Evolutionary conservation across 2,329 filamentous ascomycete genomes (phyloP), one percentile per base, ranked within the genome.

Genomic region (Phoma sp.): DNA sequence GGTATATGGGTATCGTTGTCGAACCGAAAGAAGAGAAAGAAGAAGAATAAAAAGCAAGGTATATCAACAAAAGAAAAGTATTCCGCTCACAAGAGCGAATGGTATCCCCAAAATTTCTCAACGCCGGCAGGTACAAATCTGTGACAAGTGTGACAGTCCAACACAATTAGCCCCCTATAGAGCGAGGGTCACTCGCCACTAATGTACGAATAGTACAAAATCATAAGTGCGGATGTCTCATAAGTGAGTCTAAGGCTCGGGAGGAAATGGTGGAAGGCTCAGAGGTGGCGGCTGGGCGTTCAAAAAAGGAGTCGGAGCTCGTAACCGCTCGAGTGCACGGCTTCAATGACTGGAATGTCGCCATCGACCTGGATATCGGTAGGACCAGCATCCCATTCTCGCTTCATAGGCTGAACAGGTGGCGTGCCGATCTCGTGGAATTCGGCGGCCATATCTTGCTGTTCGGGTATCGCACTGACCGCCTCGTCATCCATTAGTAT

Each of bases 401-500:
- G 81, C 71, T 79, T 85, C 70, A 75, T 77, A 38, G 67, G 75
- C 55, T 66, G 74, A 46, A 79, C 73, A 44, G 78, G 72, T 25
- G 71, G 65, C n/a, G 52, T 78, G 62, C 62, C 65, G 39, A 90
- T 81, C 64, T 95, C 88, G 53, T 90, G 82, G 55, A 88, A 85
- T 65, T 89, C 86, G 37, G 84, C 84, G 33, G 83, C 79, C 89
- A 98, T 95, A 69, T 96, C 94, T 74, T 98, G 92, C 29, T 92
- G 93, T 77, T 99, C 95, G 1, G 87, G 85, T 47, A 98, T 81
- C 73, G 94, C 89, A 39, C 85, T 84, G 29, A 98, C 85, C 43
- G 96, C 88, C 60, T 97, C 92, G 69, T 98, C 92, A 68, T 98
- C 95, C 65, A 98, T 84, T 69, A 96, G 86, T 51, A 98, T 87